These are phyloP conservation scores for Yamadazyma diospyri DNA, from an alignment of 1,139 yeast species.

Conservation along the genomic window DNA sequence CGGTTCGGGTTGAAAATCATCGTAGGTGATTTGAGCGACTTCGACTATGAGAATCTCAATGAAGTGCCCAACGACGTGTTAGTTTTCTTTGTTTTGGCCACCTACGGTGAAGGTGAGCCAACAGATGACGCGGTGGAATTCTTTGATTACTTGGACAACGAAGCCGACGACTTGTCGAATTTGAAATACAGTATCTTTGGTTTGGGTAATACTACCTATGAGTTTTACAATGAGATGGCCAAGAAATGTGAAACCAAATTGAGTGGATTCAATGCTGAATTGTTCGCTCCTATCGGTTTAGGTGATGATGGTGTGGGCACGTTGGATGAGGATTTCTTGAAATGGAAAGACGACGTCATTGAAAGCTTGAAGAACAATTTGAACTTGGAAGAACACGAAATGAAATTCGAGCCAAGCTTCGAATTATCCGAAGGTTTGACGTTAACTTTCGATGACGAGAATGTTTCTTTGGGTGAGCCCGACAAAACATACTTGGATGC, in stretches of 20 bases:
- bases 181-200: conserved; percentile 78
- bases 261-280: conserved; percentile 64
- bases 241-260: conserved; percentile 46
- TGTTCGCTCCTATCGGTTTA: conserved; percentile 72
- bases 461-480: conserved; percentile 84
- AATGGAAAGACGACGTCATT: conserved; percentile 84
- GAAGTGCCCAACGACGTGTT: conserved; percentile 50
- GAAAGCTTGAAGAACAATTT: conserved; percentile 64
- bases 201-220: conserved; percentile 91
- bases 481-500: conserved; percentile 53
- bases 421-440: conserved; percentile 36
- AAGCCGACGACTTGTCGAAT: conserved; percentile 58
- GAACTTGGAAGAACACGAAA: conserved; percentile 71
- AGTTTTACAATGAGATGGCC: conserved; percentile 83
- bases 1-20: conserved; percentile 79
- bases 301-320: conserved; percentile 97
- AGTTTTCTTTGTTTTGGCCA: conserved; percentile 77
- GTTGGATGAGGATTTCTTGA: conserved; percentile 89
- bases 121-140: conserved; percentile 89
- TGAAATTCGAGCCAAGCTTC: conserved; percentile 72
- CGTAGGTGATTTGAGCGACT: conserved; percentile 85
- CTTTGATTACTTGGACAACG: conserved; percentile 55
- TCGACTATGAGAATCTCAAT: conserved; percentile 71
- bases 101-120: conserved; percentile 98
- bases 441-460: conserved; percentile 26